Percentiles rank a stretch among this genome's conserved stretches.
Conservation (phyloP, 768 basidiomycete species). For the Hygrophorus pudorinus region DNA sequence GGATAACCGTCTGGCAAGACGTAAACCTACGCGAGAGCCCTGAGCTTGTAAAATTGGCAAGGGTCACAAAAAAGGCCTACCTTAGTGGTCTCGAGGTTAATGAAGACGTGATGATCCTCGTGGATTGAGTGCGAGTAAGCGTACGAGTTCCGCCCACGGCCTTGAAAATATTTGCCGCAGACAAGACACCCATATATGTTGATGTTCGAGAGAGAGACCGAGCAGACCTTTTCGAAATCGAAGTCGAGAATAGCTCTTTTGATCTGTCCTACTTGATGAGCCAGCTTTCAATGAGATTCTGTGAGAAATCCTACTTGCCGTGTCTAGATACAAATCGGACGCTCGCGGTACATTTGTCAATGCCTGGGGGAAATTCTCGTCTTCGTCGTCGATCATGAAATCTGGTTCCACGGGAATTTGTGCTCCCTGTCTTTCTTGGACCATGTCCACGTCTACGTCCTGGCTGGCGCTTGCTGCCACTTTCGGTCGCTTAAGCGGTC, state of each 20-base stretch:
- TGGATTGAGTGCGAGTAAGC: slow-evolving; percentile 97
- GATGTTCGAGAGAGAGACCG: slow-evolving; percentile 91
- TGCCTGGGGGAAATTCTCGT: slow-evolving; percentile 18
- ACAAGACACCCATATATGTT: slow-evolving; percentile 97
- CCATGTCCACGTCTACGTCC: slow-evolving; percentile 7
- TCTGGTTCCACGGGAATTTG: slow-evolving; percentile 9
- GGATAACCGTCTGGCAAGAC: slow-evolving; percentile 95
- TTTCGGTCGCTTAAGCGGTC: slow-evolving; percentile 6
- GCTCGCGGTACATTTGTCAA: slow-evolving; percentile 32
- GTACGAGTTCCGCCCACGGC: slow-evolving; percentile 85
- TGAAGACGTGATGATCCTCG: slow-evolving; percentile 97
- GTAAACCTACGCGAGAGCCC: slow-evolving; percentile 59
- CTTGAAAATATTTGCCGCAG: slow-evolving; percentile 98
- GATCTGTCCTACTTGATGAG: slow-evolving; percentile 41
- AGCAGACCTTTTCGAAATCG: slow-evolving; percentile 99
- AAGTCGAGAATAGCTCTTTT: slow-evolving; percentile 89
- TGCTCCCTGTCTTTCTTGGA: neutral
- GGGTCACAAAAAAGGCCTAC: slow-evolving; percentile 30
- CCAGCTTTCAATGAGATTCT: slow-evolving; percentile 6
- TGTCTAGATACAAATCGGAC: slow-evolving; percentile 91
- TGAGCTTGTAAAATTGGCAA: slow-evolving; percentile 8
- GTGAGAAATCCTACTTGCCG: slow-evolving; percentile 40
- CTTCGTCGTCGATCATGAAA: slow-evolving; percentile 24
- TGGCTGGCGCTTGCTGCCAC: neutral
- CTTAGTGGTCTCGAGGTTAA: slow-evolving; percentile 90